These are phyloP conservation scores for Melanogaster broomeanus DNA, from an alignment of 768 basidiomycete genomes.

Conservation along the genomic window DNA sequence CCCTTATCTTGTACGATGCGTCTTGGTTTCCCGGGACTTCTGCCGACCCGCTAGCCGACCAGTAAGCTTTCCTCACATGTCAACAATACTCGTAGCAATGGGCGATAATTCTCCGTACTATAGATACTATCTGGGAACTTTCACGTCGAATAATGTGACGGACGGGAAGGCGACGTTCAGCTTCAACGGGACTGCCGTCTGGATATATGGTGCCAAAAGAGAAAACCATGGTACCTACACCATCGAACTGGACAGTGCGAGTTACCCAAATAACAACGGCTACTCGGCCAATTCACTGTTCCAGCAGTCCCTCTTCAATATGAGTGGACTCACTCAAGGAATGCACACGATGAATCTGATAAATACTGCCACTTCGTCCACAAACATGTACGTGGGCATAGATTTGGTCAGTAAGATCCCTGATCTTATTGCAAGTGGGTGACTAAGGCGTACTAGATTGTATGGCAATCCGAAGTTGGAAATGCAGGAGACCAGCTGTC, in stretches of 20 bases:
- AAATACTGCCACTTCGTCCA: conserved; percentile 37
- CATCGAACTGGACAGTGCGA: conserved; percentile 41
- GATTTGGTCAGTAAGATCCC: conserved; percentile 39
- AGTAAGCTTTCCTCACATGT: conserved; percentile 9
- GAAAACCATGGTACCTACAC: conserved; percentile 47
- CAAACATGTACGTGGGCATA: conserved; percentile 41
- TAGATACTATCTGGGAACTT: conserved; percentile 44
- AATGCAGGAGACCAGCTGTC: conserved; percentile 11
- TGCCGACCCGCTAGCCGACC: conserved; percentile 11
- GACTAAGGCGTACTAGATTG: conserved; percentile 16
- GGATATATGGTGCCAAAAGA: conserved; percentile 52
- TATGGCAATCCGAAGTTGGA: conserved; percentile 30
- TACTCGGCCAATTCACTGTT: conserved; percentile 28
- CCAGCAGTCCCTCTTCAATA: conserved; percentile 44
- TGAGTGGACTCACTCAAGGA: conserved; percentile 32
- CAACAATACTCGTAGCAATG: too few relatives aligned
- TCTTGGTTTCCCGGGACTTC: conserved; percentile 23
- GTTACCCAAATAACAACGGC: conserved; percentile 33
- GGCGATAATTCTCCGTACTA: neutral
- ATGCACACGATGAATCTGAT: conserved; percentile 37
- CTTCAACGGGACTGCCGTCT: conserved; percentile 52
- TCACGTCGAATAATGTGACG: conserved; percentile 36
- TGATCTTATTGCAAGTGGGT: neutral
- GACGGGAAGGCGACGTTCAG: conserved; percentile 39
- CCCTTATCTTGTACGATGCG: conserved; percentile 26